Evolutionary conservation across 768 basidiomycete genomes (phyloP), one percentile per base, ranked within the genome.

Genomic region (Pulveroboletus frians): DNA sequence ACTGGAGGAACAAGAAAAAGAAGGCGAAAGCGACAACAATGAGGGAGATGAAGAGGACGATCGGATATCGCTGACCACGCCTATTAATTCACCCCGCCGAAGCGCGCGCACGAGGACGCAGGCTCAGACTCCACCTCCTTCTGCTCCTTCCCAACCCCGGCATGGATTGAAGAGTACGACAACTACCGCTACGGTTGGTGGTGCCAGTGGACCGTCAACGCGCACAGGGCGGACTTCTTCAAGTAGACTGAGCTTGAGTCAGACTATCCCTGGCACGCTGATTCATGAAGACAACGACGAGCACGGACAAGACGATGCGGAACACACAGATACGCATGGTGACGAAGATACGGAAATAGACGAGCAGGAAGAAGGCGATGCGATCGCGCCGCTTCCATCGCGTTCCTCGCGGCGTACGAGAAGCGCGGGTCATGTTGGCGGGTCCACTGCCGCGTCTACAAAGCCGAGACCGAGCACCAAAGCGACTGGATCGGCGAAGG

Each of bases 251-350:
- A 50, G 44, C 44, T 39, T 40, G 35, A 59, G 40, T 47, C 69
- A 65, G 48, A 71, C 66, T 39, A 69, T 78, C 43, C 77, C 77
- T 3, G 77, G 77, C 30, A 64, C 68, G 6, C 54, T 78, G 41
- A 64, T 72, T 56, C 70, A 72, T 27, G 73, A 76, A 4, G 71
- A 66, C 39, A 64, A 64, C 3, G 67, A 55, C 49, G 60, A 51
- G 36, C 49, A 47, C 20, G 61, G 39, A 23, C 46, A 46, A 23
- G 50, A 54, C 5, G 51, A 61, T 56, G 63, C n/a, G 29, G 61
- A 63, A 27, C 62, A 69, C 26, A 52, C 50, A 35, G 59, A 57
- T 9, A 9, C 47, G 29, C 40, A 67, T 34, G 62, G 20, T 32
- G 59, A 60, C 18, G 52, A 46, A 31, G 53, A 60, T 31, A 50